Percentiles rank a stretch among this genome's conserved stretches.
These are phyloP conservation scores for Cylindrotheca closterium DNA, from an alignment of 108 stramenopile species.

Conservation along the genomic window DNA sequence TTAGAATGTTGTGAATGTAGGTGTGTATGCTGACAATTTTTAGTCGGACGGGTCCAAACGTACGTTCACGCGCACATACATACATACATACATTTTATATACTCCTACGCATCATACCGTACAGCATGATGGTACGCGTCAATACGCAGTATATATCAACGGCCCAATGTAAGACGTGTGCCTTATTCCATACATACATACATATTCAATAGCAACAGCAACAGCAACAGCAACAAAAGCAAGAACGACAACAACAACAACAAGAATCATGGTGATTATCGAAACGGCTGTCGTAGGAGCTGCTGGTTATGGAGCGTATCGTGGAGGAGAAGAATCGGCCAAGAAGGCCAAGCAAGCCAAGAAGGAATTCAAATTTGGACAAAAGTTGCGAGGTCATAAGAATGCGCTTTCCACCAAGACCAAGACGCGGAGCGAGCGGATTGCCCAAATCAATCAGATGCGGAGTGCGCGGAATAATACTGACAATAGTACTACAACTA, in stretches of 20 bases:
- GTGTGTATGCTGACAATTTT: no score
- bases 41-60: no score
- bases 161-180: no score
- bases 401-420: constrained; percentile 10
- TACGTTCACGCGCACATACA: no score
- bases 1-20: no score
- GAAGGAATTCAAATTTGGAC: constrained; percentile 24
- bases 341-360: constrained; percentile 32
- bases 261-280: constrained; percentile 25
- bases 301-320: constrained; percentile 35
- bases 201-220: no score
- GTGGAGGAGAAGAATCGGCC: constrained; percentile 32
- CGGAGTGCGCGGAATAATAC: background rate
- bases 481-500: background rate
- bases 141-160: no score
- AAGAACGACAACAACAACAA: background rate
- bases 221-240: background rate
- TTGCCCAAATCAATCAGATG: constrained; percentile 6
- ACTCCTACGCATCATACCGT: no score
- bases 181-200: no score
- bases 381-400: constrained; percentile 10
- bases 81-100: no score
- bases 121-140: no score
- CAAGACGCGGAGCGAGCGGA: constrained; percentile 18
- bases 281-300: constrained; percentile 36